These are phyloP conservation scores for Mycosarcoma maydis DNA, from an alignment of 1,284 basidiomycete genomes.

Conservation along the genomic window DNA sequence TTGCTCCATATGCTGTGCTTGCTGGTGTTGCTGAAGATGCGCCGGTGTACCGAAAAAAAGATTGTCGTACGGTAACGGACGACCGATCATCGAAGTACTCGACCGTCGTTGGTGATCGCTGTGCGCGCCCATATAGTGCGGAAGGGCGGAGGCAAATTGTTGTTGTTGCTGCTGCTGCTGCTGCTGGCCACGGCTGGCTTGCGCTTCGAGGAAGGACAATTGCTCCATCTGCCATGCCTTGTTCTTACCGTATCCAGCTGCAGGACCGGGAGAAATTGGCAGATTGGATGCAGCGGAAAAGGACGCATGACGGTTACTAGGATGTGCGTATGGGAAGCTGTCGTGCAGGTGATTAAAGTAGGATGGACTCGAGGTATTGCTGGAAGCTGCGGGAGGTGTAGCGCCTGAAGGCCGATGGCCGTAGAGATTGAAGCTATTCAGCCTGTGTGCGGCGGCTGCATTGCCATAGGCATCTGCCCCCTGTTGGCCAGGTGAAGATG, in stretches of 20 bases:
- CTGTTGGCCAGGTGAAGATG: conserved; percentile 9
- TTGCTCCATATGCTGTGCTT: conserved; percentile 16
- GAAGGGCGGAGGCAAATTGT: conserved; percentile 2
- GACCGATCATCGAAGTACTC: conserved; percentile 17
- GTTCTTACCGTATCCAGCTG: conserved; percentile 52
- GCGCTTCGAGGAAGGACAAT: conserved; percentile 49
- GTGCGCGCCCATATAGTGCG: background rate
- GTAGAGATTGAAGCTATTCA: conserved; percentile 41
- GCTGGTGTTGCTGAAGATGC: conserved; percentile 12
- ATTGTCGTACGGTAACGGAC: conserved; percentile 25
- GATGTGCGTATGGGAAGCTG: conserved; percentile 7
- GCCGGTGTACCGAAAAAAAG: conserved; percentile 15
- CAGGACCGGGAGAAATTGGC: conserved; percentile 7
- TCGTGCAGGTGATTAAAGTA: conserved; percentile 18
- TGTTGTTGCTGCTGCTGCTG: conserved; percentile 26
- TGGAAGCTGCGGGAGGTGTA: conserved; percentile 16
- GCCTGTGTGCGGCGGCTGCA: conserved; percentile 9
- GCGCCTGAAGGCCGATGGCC: conserved; percentile 24
- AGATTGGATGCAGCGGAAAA: conserved; percentile 17
- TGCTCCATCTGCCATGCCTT: conserved; percentile 59
- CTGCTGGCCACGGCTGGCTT: conserved; percentile 32
- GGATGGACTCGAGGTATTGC: conserved; percentile 13
- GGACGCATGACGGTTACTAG: conserved; percentile 21
- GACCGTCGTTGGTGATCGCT: conserved; percentile 17
- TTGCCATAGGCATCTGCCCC: conserved; percentile 4